Evolutionary conservation across 768 basidiomycete genomes (phyloP), one percentile per base, ranked within the genome.

Genomic region (Boletus pseudopeckii): DNA sequence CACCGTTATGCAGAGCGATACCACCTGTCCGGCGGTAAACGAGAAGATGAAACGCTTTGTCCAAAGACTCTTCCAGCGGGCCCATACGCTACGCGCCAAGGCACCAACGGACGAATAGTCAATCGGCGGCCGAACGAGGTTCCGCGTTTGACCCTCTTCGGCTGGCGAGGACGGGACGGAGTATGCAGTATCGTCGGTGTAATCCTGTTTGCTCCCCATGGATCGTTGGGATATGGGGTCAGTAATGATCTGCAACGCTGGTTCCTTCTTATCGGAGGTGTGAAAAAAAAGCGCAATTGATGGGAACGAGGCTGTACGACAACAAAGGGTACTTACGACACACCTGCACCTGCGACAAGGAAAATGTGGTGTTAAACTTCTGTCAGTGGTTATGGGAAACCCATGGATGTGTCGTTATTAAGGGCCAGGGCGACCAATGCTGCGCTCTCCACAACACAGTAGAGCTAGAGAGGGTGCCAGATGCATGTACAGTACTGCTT

Each of bases 1-100:
- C 69, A 87, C 90, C 14, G 90, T 92, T 52, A 94, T 93, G 67
- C 92, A 93, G 48, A 93, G 66, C 47, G 91, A 92, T 33, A 92
- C 85, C 30, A 92, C 68, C 68, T 94, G 92, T 13, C 92, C 92
- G 4, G 87, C 84, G 26, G 92, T 49, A 34, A 93, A 67, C 20
- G 86, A 81, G 30, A 88, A 74, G 9, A 81, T 66, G 69, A 93
- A 92, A 11, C 83, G 81, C 50, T 74, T 77, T 9, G 90, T 91
- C 88, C 90, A 93, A 5, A 92, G 59, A 63, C 89, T 90, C 62
- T 69, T 78, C 76, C 87, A 87, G 36, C 90, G 79, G 13, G 71
- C 71, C 59, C 74, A 77, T 38, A 84, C 64, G 59, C 85, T 91
- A 34, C 30, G 48, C 13, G 10, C 26, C 61, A 91, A 87, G 7